These are phyloP conservation scores for Russula griseocarnosa DNA, from an alignment of 768 basidiomycete species.

Conservation along the genomic window DNA sequence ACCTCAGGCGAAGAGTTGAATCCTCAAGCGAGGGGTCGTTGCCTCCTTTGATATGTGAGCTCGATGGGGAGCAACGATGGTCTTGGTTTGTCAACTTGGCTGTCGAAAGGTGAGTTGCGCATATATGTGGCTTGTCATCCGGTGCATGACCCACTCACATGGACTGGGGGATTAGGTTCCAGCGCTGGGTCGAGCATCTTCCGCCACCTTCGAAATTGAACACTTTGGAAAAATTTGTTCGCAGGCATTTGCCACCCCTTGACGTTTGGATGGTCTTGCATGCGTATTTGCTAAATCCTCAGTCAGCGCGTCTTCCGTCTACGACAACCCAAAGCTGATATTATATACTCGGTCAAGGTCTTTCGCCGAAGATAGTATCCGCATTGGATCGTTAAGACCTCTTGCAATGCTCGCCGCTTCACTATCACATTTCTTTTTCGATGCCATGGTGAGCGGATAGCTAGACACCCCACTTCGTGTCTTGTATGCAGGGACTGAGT, in stretches of 20 bases:
- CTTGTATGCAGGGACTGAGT: not conserved
- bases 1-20: conserved; percentile 17
- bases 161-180: conserved; percentile 33
- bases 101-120: conserved; percentile 35
- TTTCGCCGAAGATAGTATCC: conserved; percentile 32
- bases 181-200: conserved; percentile 34
- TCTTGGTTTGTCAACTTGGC: conserved; percentile 41
- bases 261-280: conserved; percentile 46
- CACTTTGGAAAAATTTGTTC: conserved; percentile 30
- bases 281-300: conserved; percentile 40
- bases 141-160: not conserved
- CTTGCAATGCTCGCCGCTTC: conserved; percentile 1
- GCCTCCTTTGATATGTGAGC: conserved; percentile 4
- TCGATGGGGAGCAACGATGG: conserved; percentile 37
- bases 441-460: conserved; percentile 18
- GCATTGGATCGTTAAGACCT: conserved; percentile 6
- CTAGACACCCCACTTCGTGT: not conserved
- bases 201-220: conserved; percentile 26
- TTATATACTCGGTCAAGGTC: conserved; percentile 18
- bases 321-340: not conserved
- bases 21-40: not conserved
- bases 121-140: not conserved
- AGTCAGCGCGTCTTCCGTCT: conserved; percentile 29
- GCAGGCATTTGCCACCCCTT: conserved; percentile 35
- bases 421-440: conserved; percentile 3